Percentiles rank a stretch among this genome's conserved stretches.
These are phyloP conservation scores for Scheffersomyces cryptocercus DNA, from an alignment of 1,139 yeast genomes.

Conservation along the genomic window DNA sequence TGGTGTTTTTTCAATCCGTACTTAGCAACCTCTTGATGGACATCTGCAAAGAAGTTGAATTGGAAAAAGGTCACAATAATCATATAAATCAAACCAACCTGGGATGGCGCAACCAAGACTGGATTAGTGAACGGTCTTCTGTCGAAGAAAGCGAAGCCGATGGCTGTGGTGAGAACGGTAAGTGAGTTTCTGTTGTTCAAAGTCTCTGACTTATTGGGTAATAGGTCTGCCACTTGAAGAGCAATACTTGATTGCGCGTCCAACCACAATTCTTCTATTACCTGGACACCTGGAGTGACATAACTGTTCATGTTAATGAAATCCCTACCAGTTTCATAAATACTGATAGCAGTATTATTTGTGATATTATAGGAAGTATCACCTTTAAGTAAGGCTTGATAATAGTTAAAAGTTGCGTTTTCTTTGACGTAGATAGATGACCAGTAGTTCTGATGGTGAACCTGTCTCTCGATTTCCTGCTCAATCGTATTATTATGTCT, in stretches of 20 bases:
- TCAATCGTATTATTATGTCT: conserved; percentile 16
- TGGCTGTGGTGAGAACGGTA: conserved; percentile 31
- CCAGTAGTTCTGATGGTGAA: conserved; percentile 52
- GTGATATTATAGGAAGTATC: conserved; percentile 28
- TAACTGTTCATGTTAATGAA: conserved; percentile 28
- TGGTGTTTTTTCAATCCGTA: conserved; percentile 30
- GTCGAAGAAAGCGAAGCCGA: conserved; percentile 44
- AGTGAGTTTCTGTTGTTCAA: conserved; percentile 16
- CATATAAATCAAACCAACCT: conserved; percentile 75
- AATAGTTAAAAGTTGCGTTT: conserved; percentile 27
- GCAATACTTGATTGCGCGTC: conserved; percentile 6
- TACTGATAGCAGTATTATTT: conserved; percentile 21
- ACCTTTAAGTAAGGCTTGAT: conserved; percentile 27
- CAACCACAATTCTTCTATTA: conserved; percentile 22
- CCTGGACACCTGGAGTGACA: conserved; percentile 24
- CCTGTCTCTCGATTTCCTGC: conserved; percentile 31
- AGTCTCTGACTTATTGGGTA: conserved; percentile 10
- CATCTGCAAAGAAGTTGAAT: conserved; percentile 13
- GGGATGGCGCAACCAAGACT: conserved; percentile 62
- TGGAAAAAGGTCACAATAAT: conserved; percentile 61
- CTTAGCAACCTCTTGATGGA: conserved; percentile 13
- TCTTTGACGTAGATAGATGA: conserved; percentile 39
- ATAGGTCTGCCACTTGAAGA: conserved; percentile 2
- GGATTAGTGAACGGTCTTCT: conserved; percentile 51
- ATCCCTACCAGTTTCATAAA: conserved; percentile 48